Evolutionary conservation across 2,329 filamentous ascomycete genomes (phyloP), one percentile per base, ranked within the genome.

Genomic region (Colletotrichum agaves): DNA sequence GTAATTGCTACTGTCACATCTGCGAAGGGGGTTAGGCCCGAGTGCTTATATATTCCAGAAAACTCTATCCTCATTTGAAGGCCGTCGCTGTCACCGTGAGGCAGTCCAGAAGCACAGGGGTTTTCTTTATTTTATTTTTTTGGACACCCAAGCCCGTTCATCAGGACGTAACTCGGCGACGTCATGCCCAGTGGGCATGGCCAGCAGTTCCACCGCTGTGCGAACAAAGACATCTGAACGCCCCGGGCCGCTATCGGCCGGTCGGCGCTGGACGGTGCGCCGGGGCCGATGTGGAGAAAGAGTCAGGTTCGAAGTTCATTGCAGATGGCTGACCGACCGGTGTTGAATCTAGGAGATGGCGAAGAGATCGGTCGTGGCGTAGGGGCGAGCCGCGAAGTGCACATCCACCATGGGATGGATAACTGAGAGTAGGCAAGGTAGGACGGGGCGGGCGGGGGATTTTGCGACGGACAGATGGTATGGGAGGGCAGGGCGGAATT

Each of bases 321-420:
- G 50, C 15, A 10, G 33, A 13, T 39, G n/a, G 33, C 6, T 35
- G 31, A 5, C 50, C 50, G 31, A 35, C 33, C 33, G 33, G 31
- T 15, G 5, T 21, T 37, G 23, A 53, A 17, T 39, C 13, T 31
- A 39, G 44, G 39, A 49, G 44, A 41, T 4, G 4, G 5, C 6
- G 27, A 39, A 19, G n/a, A 33, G 50, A 33, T 64, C 64, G 64
- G 64, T 47, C 39, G 61, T 35, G 13, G n/a, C 21, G 44, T 58
- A 67, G 64, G 47, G 39, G 64, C 64, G 64, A 67, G 53, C 53
- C 64, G 64, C 64, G 64, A 67, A 41, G 10, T 15, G 35, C 27
- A 12, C n/a, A n/a, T 13, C 11, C 50, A 39, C 37, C 31, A 11
- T 37, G 50, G 50, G 17, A 13, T 53, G 4, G 17, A 15, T 21